phyloP scores from a whole-genome alignment of 176 grass and related monocot species.

The Oryza punctata region DNA sequence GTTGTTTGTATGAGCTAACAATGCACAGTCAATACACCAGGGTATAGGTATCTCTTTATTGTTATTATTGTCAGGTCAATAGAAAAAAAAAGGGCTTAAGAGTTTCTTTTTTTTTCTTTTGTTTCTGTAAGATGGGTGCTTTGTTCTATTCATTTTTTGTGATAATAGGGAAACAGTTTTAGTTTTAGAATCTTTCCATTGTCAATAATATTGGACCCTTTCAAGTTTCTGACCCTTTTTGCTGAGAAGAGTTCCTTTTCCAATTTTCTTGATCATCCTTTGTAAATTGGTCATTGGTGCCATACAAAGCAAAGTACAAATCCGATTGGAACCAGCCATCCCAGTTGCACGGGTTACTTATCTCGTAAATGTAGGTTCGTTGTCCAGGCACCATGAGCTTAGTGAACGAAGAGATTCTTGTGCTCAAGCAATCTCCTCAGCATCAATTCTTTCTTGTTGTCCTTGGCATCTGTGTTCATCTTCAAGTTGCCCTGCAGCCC shows the following conservation, averaged over 20 bases:
- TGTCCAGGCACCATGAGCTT: slow-evolving; percentile 42
- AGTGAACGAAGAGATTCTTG: slow-evolving; percentile 47
- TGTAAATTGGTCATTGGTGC: slow-evolving; percentile 22
- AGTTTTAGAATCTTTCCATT: slow-evolving; percentile 18
- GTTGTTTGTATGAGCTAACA: slow-evolving; percentile 17
- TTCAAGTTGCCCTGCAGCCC: slow-evolving; percentile 44
- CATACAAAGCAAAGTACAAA: slow-evolving; percentile 35
- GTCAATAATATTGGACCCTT: slow-evolving; percentile 34
- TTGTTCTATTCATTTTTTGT: background rate
- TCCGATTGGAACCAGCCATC: slow-evolving; percentile 39
- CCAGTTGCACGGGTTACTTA: slow-evolving; percentile 47
- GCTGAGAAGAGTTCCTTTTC: slow-evolving; percentile 16
- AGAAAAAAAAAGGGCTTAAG: background rate
- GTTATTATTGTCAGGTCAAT: slow-evolving; percentile 10
- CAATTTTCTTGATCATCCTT: slow-evolving; percentile 39
- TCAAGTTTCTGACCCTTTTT: slow-evolving; percentile 10
- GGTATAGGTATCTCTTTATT: background rate
- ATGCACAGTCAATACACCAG: background rate
- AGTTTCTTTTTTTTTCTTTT: background rate
- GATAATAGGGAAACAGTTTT: slow-evolving; percentile 33
- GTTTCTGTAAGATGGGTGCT: background rate
- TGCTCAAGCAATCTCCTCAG: slow-evolving; percentile 43
- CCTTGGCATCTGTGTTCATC: slow-evolving; percentile 57
- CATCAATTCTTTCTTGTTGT: slow-evolving; percentile 59
- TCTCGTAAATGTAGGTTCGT: slow-evolving; percentile 32